Percentiles rank a stretch among this genome's conserved stretches.
Evolutionary conservation across 805 yeast species (phyloP).

Genomic region (Sugiyamaella qingdaonensis): DNA sequence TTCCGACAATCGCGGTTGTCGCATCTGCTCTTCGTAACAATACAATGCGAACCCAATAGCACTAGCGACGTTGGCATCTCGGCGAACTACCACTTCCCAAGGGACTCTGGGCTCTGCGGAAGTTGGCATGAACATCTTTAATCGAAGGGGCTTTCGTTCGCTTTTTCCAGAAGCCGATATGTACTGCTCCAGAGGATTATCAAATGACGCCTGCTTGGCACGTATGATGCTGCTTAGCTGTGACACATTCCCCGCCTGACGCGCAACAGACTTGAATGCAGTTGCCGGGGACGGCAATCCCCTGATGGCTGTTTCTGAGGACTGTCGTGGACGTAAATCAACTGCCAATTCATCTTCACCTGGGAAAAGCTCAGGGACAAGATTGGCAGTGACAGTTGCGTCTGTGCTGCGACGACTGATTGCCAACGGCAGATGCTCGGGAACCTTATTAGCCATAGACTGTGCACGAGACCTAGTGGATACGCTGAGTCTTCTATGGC

Average conservation of each 20-base stretch:
- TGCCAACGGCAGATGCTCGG: neutral
- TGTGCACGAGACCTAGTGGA: conserved; percentile 9
- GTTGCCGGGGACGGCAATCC: neutral
- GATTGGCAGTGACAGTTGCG: conserved; percentile 1
- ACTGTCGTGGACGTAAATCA: neutral
- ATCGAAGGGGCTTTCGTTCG: conserved; percentile 28
- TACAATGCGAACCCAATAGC: conserved; percentile 53
- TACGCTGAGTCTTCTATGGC: conserved; percentile 7
- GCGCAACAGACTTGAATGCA: neutral
- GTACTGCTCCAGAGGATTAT: conserved; percentile 35
- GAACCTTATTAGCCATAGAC: neutral
- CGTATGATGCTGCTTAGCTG: conserved; percentile 27
- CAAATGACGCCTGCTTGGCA: conserved; percentile 28
- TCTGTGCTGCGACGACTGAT: conserved; percentile 8
- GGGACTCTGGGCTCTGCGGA: conserved; percentile 29
- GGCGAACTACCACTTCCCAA: conserved; percentile 32
- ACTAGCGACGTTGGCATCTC: conserved; percentile 46
- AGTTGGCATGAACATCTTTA: conserved; percentile 35
- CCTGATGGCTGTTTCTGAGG: neutral
- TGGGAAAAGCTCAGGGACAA: conserved; percentile 4
- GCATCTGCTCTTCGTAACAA: conserved; percentile 26
- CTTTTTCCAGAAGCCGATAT: conserved; percentile 35
- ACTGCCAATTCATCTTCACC: neutral
- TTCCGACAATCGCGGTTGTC: conserved; percentile 26
- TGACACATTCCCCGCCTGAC: conserved; percentile 10